A percentile compares a stretch with the other conserved stretches of the same genome.
These are phyloP conservation scores for Epichloe typhina DNA, from an alignment of 2,329 filamentous ascomycete species.

Conservation along the genomic window DNA sequence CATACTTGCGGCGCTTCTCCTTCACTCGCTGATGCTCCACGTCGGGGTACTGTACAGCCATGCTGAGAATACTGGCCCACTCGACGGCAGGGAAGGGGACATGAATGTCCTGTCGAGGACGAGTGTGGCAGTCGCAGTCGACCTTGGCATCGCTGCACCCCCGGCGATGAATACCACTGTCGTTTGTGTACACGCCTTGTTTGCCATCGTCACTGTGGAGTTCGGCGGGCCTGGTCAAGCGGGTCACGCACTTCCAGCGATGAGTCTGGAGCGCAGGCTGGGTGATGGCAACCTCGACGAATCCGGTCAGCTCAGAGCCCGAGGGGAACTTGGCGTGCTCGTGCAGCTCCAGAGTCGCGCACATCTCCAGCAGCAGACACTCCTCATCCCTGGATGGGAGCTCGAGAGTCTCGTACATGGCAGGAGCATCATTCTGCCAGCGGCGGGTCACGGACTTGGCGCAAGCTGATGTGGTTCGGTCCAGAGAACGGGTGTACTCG, in stretches of 20 bases:
- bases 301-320: slow-evolving; percentile 46
- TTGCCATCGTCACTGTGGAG: slow-evolving; percentile 32
- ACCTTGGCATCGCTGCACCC: slow-evolving; percentile 35
- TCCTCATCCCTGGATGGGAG: slow-evolving; percentile 34
- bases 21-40: slow-evolving; percentile 25
- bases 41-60: slow-evolving; percentile 39
- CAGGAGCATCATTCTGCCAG: slow-evolving; percentile 46
- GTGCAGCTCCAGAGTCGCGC: slow-evolving; percentile 45
- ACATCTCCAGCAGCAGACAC: slow-evolving; percentile 48
- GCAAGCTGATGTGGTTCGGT: slow-evolving; percentile 42
- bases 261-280: slow-evolving; percentile 40
- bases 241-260: slow-evolving; percentile 47
- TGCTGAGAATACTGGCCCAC: slow-evolving; percentile 46
- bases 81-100: slow-evolving; percentile 45
- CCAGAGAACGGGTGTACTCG: slow-evolving; percentile 42
- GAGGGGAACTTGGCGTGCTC: slow-evolving; percentile 42
- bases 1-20: slow-evolving; percentile 22
- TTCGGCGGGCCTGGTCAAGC: slow-evolving; percentile 43
- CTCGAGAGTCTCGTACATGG: slow-evolving; percentile 39
- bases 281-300: slow-evolving; percentile 45
- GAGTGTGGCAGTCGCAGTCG: slow-evolving; percentile 37
- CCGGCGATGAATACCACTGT: slow-evolving; percentile 38
- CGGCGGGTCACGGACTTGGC: slow-evolving; percentile 38
- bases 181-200: slow-evolving; percentile 33
- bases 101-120: slow-evolving; percentile 34